Conservation (phyloP, 805 yeast species). For the Saccharomycopsis guyanensis region DNA sequence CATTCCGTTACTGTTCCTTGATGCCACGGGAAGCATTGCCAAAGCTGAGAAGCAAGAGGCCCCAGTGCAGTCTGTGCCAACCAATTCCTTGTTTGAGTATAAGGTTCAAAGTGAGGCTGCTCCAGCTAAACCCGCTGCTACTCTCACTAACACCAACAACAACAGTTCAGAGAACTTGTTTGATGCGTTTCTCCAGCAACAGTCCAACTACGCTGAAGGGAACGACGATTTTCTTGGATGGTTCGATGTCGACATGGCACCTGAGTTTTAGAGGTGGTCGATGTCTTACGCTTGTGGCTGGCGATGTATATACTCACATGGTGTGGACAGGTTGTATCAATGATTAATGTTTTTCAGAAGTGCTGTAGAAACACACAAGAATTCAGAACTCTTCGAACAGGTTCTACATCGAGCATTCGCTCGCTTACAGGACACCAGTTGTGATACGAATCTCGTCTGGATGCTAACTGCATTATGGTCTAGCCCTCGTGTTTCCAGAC, state of each 20-base stretch:
- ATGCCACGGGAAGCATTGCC: slow-evolving; percentile 60
- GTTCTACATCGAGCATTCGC: too few relatives aligned
- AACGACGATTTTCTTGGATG: slow-evolving; percentile 90
- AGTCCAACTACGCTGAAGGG: slow-evolving; percentile 78
- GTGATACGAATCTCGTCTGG: too few relatives aligned
- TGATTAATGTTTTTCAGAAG: background rate
- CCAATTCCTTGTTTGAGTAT: background rate
- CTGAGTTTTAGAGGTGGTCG: slow-evolving; percentile 40
- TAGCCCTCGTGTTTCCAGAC: too few relatives aligned
- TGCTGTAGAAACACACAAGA: background rate
- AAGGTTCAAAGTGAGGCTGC: background rate
- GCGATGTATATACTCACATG: background rate
- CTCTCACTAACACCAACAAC: background rate
- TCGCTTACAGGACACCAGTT: too few relatives aligned
- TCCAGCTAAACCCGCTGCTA: background rate
- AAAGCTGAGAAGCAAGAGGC: background rate
- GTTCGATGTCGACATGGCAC: slow-evolving; percentile 78
- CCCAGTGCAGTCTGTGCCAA: background rate
- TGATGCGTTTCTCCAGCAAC: slow-evolving; percentile 68
- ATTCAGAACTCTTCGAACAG: too few relatives aligned
- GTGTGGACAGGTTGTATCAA: background rate
- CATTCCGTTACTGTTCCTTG: slow-evolving; percentile 63
- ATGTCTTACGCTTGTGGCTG: background rate
- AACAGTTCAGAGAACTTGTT: slow-evolving; percentile 24
- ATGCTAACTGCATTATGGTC: too few relatives aligned